Conservation (phyloP, 768 basidiomycete species). For the Calocera viscosa region DNA sequence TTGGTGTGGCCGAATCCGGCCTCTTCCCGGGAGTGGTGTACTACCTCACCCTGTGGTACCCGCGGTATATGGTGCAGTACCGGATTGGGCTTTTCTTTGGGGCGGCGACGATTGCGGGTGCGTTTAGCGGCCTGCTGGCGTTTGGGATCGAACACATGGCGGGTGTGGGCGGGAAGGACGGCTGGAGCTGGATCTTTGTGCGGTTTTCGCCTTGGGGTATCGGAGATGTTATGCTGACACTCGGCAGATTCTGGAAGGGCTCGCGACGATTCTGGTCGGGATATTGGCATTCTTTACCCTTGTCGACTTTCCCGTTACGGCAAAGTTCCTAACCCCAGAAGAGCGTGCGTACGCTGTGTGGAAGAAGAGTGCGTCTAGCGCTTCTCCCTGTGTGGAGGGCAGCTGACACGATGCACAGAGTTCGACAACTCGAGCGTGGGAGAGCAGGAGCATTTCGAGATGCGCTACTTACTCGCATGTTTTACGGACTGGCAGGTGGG, state of each 20-base stretch:
- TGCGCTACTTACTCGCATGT: slow-evolving; percentile 42
- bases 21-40: slow-evolving; percentile 63
- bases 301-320: slow-evolving; percentile 45
- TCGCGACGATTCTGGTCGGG: slow-evolving; percentile 46
- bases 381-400: background rate
- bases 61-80: slow-evolving; percentile 45
- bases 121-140: slow-evolving; percentile 49
- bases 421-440: slow-evolving; percentile 45
- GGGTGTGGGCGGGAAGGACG: slow-evolving; percentile 34
- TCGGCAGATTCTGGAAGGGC: slow-evolving; percentile 48
- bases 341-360: slow-evolving; percentile 44
- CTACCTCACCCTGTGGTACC: slow-evolving; percentile 61
- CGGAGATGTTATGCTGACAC: background rate
- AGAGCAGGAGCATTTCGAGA: slow-evolving; percentile 49
- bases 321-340: slow-evolving; percentile 47
- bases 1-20: slow-evolving; percentile 58
- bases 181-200: slow-evolving; percentile 62
- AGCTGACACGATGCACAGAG: slow-evolving; percentile 26
- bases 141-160: slow-evolving; percentile 44
- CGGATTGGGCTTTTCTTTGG: slow-evolving; percentile 54
- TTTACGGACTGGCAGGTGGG: slow-evolving; percentile 52
- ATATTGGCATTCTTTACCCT: slow-evolving; percentile 36
- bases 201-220: slow-evolving; percentile 17
- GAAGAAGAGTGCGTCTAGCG: slow-evolving; percentile 38
- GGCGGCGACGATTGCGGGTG: slow-evolving; percentile 47